A percentile compares a stretch with the other conserved stretches of the same genome.
Evolutionary conservation across 202 grass and related monocot genomes (phyloP).

Genomic region (Hordeum pubiflorum): DNA sequence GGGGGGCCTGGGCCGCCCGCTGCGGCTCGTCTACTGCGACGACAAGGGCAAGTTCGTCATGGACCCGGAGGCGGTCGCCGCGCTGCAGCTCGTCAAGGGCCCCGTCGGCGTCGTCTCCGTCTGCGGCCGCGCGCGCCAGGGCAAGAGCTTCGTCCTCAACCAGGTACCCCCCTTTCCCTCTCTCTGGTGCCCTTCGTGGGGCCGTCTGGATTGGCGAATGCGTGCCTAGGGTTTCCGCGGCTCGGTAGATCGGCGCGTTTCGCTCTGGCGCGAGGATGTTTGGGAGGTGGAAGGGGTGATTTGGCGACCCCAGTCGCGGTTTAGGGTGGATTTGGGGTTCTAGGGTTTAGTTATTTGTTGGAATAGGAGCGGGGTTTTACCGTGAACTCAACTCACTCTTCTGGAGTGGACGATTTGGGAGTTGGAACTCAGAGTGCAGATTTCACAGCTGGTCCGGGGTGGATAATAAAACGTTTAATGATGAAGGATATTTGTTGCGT

Average conservation of each 20-base stretch:
- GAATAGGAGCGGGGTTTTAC: not conserved
- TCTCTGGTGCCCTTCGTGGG: not conserved
- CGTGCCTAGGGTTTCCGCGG: constrained; percentile 21
- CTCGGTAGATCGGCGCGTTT: not conserved
- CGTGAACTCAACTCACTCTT: not conserved
- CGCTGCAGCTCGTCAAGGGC: constrained; percentile 83
- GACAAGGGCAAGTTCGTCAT: constrained; percentile 85
- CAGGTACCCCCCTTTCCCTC: constrained; percentile 36
- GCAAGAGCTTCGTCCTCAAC: constrained; percentile 98
- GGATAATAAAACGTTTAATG: not conserved
- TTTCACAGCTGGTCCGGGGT: not conserved
- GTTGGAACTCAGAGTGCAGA: not conserved
- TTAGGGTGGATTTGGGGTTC: not conserved
- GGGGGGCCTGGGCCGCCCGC: constrained; percentile 40
- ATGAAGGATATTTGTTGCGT: no score
- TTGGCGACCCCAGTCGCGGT: not conserved
- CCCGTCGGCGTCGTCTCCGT: constrained; percentile 84
- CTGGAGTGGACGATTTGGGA: not conserved
- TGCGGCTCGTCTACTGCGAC: constrained; percentile 84
- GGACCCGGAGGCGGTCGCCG: constrained; percentile 84
- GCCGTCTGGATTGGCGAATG: not conserved
- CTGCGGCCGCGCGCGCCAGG: constrained; percentile 93
- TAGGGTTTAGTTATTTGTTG: constrained; percentile 10
- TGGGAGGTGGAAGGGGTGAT: not conserved
- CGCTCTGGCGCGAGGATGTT: no score